Conservation (phyloP, 2,329 filamentous ascomycete species). For the Beauveria bassiana region DNA sequence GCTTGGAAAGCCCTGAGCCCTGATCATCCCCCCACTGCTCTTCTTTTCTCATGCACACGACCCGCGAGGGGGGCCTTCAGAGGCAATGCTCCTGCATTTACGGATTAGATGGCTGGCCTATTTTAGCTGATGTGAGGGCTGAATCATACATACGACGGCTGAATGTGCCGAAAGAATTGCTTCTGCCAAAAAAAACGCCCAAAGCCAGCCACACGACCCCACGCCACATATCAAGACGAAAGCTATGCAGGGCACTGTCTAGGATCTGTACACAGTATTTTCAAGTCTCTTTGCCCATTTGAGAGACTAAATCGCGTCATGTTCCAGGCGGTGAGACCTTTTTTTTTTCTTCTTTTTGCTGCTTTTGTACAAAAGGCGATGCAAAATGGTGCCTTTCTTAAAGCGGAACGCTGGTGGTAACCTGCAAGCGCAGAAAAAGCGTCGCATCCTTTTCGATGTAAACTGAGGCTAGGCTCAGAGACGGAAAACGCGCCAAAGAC, state of each 20-base stretch:
- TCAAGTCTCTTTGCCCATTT: too few species aligned
- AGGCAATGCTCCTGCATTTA: conserved; percentile 1
- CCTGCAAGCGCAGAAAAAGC: not conserved
- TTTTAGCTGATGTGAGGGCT: not conserved
- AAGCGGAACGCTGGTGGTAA: too few species aligned
- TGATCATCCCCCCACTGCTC: not conserved
- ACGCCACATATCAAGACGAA: not conserved
- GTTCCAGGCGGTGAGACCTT: too few species aligned
- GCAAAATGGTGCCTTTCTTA: too few species aligned
- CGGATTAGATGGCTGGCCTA: not conserved
- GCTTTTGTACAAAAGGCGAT: too few species aligned
- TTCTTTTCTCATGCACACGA: not conserved
- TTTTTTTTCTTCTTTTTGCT: too few species aligned
- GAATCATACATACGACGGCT: not conserved
- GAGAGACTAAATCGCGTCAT: too few species aligned
- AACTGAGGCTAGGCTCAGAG: too few species aligned
- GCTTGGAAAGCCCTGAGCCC: not conserved
- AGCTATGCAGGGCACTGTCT: not conserved
- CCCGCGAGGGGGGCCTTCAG: not conserved
- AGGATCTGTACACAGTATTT: not conserved
- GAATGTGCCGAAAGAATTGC: not conserved
- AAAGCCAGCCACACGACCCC: not conserved
- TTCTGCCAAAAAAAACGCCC: not conserved
- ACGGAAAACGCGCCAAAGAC: not conserved
- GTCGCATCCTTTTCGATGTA: not conserved